Evolutionary conservation across 148 eudicot genomes (phyloP).

Genomic region (Polygonum maritimum): DNA sequence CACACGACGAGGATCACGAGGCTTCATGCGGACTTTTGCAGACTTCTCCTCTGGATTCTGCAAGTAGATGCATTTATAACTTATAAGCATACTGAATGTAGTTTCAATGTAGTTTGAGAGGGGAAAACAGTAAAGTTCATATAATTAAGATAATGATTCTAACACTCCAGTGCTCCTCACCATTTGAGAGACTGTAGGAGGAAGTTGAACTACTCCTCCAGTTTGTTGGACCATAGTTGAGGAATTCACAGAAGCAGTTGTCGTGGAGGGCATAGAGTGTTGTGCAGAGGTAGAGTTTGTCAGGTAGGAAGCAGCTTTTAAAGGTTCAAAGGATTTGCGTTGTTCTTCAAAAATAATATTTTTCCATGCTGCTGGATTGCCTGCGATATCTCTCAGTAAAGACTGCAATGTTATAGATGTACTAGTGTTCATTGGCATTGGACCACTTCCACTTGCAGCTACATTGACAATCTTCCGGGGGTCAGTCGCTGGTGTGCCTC

Average conservation of each 20-base stretch:
- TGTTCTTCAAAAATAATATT: slow-evolving; percentile 59
- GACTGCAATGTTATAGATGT: slow-evolving; percentile 51
- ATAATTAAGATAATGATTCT: background rate
- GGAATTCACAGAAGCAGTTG: slow-evolving; percentile 23
- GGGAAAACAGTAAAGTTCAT: background rate
- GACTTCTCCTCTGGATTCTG: slow-evolving; percentile 55
- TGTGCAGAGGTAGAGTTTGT: slow-evolving; percentile 30
- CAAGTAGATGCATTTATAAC: slow-evolving; percentile 10
- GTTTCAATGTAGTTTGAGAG: background rate
- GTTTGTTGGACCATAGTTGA: slow-evolving; percentile 27
- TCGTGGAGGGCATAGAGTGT: slow-evolving; percentile 31
- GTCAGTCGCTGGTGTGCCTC: slow-evolving; percentile 19
- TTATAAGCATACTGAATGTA: background rate
- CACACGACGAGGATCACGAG: slow-evolving; percentile 91
- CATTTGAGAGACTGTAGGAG: slow-evolving; percentile 32
- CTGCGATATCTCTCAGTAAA: slow-evolving; percentile 58
- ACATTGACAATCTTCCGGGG: background rate
- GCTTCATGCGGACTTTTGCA: slow-evolving; percentile 77
- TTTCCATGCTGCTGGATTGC: slow-evolving; percentile 60
- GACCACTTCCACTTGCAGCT: slow-evolving; percentile 21
- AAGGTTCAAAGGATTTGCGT: slow-evolving; percentile 38
- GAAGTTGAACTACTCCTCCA: slow-evolving; percentile 36
- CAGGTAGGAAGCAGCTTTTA: slow-evolving; percentile 20
- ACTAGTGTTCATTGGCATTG: slow-evolving; percentile 20
- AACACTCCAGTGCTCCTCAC: slow-evolving; percentile 24